Percentiles rank a stretch among this genome's conserved stretches.
phyloP scores from a whole-genome alignment of 148 eudicot genomes.

The Rhododendron ovatum region DNA sequence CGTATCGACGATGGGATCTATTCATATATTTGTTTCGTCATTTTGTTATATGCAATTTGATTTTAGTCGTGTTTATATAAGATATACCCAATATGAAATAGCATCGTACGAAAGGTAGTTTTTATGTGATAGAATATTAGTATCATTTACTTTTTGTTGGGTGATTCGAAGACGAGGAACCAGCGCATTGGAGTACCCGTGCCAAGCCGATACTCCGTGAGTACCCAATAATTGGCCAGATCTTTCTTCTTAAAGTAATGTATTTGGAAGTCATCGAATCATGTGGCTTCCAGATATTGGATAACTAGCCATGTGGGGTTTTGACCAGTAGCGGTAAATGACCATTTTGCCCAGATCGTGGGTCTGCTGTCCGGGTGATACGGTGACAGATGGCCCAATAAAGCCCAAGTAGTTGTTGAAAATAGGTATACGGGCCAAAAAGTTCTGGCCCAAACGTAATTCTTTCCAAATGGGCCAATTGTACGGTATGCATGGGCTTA shows the following conservation, averaged over 20 bases:
- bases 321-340: not conserved
- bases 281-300: not conserved
- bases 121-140: too few species aligned
- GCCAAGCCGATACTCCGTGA: too few species aligned
- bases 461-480: not conserved
- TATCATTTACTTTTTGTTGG: too few species aligned
- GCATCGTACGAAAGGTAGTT: too few species aligned
- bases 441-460: not conserved
- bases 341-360: not conserved
- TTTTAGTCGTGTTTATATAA: not conserved
- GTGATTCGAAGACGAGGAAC: too few species aligned
- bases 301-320: not conserved
- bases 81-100: not conserved
- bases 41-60: too few species aligned
- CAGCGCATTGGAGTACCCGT: too few species aligned
- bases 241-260: not conserved
- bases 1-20: too few species aligned
- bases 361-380: not conserved
- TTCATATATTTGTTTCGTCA: too few species aligned
- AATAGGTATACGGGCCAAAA: not conserved
- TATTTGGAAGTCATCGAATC: not conserved
- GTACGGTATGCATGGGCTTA: not conserved
- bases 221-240: too few species aligned
- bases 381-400: not conserved
- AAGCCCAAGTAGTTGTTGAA: not conserved